These are phyloP conservation scores for Sutorius eximius DNA, from an alignment of 1,284 basidiomycete species.

Conservation along the genomic window DNA sequence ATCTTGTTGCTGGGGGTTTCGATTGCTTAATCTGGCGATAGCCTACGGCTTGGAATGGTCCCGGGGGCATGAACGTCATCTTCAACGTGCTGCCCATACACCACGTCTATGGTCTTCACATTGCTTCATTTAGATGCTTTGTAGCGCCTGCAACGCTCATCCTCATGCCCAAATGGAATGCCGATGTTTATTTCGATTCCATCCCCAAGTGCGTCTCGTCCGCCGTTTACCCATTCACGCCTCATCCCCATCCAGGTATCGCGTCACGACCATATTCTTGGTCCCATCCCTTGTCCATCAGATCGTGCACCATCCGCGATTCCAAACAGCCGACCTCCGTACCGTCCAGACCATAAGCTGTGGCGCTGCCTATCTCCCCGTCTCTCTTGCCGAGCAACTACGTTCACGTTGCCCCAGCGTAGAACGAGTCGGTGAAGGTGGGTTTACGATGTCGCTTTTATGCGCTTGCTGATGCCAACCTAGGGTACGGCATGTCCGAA, in stretches of 20 bases:
- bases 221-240: not conserved
- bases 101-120: slow-evolving; percentile 64
- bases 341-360: slow-evolving; percentile 45
- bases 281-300: slow-evolving; percentile 70
- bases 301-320: slow-evolving; percentile 55
- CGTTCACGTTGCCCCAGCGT: slow-evolving; percentile 38
- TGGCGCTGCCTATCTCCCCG: slow-evolving; percentile 70
- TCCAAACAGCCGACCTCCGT: slow-evolving; percentile 53
- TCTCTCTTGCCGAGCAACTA: slow-evolving; percentile 48
- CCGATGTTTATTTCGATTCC: slow-evolving; percentile 41
- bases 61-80: slow-evolving; percentile 44
- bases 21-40: slow-evolving; percentile 20
- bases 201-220: slow-evolving; percentile 44
- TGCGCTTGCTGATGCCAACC: not conserved
- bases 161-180: slow-evolving; percentile 62
- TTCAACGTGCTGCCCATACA: slow-evolving; percentile 68
- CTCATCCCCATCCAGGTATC: slow-evolving; percentile 42
- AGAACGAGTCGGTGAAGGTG: slow-evolving; percentile 50
- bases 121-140: slow-evolving; percentile 50
- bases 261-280: slow-evolving; percentile 48
- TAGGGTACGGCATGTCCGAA: slow-evolving; percentile 79
- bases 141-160: slow-evolving; percentile 47
- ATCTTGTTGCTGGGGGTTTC: not conserved
- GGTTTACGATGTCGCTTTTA: slow-evolving; percentile 2
- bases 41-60: slow-evolving; percentile 42